Evolutionary conservation across 2,329 filamentous ascomycete genomes (phyloP).

Genomic region (Trichoderma sp.): DNA sequence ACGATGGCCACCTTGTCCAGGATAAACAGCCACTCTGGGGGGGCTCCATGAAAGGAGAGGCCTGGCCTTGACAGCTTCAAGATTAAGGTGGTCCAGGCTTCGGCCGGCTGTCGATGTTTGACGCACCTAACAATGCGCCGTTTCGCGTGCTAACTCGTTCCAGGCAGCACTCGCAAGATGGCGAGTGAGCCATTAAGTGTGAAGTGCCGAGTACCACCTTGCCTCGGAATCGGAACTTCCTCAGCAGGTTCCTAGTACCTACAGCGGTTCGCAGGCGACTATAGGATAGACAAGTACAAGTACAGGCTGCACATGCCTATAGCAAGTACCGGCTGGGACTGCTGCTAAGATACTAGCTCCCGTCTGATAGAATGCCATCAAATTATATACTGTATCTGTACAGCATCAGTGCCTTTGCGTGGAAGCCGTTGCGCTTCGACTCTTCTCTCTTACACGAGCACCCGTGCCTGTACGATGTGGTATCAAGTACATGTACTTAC

Average conservation of each 20-base stretch:
- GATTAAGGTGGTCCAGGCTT: constrained; percentile 13
- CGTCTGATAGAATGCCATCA: background rate
- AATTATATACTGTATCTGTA: background rate
- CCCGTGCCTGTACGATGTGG: background rate
- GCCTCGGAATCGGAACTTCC: background rate
- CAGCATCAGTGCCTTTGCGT: background rate
- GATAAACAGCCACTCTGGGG: background rate
- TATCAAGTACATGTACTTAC: background rate
- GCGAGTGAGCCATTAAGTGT: constrained; percentile 13
- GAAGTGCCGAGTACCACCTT: constrained; percentile 10
- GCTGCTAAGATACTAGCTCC: background rate
- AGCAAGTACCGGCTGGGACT: background rate
- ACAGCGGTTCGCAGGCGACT: background rate
- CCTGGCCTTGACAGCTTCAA: background rate
- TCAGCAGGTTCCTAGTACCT: background rate
- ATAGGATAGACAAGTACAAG: background rate
- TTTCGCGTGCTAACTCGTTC: background rate
- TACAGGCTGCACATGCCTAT: background rate
- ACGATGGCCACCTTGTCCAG: background rate
- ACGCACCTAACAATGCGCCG: constrained; percentile 3
- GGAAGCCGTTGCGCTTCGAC: background rate
- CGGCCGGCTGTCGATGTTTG: constrained; percentile 15
- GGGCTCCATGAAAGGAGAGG: constrained; percentile 22
- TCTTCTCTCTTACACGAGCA: background rate
- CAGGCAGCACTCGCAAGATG: background rate